phyloP scores from a whole-genome alignment of 805 yeast genomes.

The Candida odintsovae region DNA sequence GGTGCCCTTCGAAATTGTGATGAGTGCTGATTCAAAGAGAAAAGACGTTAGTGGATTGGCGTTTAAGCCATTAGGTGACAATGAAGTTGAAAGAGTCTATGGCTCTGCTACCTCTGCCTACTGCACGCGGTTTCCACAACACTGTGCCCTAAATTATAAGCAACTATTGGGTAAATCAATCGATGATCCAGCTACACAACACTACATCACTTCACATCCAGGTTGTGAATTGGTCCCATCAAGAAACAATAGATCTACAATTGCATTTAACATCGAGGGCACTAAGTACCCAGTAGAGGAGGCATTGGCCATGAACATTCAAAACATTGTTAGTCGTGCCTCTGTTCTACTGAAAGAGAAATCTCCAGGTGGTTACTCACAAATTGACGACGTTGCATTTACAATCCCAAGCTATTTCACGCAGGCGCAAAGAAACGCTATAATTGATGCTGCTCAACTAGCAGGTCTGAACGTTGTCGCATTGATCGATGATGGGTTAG shows the following conservation, averaged over 20 bases:
- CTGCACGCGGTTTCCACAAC: constrained; percentile 67
- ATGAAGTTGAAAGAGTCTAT: constrained; percentile 58
- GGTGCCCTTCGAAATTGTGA: constrained; percentile 77
- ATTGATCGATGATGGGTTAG: constrained; percentile 86
- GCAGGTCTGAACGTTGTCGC: constrained; percentile 63
- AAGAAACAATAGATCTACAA: constrained; percentile 42
- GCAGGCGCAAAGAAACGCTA: constrained; percentile 61
- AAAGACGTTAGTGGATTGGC: constrained; percentile 82
- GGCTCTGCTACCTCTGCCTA: constrained; percentile 72
- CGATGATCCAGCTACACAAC: constrained; percentile 39
- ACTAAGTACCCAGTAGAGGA: constrained; percentile 65
- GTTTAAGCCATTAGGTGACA: constrained; percentile 37
- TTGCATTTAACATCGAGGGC: constrained; percentile 49
- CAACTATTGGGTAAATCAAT: constrained; percentile 59
- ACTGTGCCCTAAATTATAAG: constrained; percentile 64
- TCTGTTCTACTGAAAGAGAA: constrained; percentile 49
- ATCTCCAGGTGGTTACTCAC: constrained; percentile 41
- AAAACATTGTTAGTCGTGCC: constrained; percentile 62
- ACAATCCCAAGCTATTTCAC: constrained; percentile 72
- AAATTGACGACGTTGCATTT: constrained; percentile 61
- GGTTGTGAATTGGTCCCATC: constrained; percentile 46
- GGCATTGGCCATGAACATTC: constrained; percentile 74
- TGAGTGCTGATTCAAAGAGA: constrained; percentile 87
- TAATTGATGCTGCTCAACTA: constrained; percentile 64
- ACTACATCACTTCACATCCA: constrained; percentile 51